Conservation (phyloP, 1,139 yeast genomes). For the Debaryomycetaceae sp. region DNA sequence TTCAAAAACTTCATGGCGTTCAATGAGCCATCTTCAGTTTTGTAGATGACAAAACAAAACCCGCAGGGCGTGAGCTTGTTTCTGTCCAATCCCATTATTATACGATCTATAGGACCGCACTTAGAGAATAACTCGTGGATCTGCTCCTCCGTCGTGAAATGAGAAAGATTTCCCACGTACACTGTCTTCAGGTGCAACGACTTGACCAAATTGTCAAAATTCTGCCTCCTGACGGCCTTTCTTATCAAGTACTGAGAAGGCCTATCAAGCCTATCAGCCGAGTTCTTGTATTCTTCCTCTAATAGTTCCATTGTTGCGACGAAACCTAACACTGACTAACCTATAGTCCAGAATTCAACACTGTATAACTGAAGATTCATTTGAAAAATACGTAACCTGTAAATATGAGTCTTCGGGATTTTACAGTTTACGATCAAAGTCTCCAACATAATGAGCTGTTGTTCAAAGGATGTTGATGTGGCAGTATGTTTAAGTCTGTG, state of each 20-base stretch:
- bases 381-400: not conserved
- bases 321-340: not conserved
- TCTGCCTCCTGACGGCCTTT: conserved; percentile 60
- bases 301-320: conserved; percentile 42
- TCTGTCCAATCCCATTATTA: conserved; percentile 92
- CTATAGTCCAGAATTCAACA: not conserved
- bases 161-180: conserved; percentile 81
- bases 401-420: not conserved
- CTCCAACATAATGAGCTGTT: too few relatives aligned
- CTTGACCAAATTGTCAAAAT: conserved; percentile 57
- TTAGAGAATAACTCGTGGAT: conserved; percentile 79
- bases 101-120: conserved; percentile 72
- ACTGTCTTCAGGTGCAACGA: conserved; percentile 69
- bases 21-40: conserved; percentile 63
- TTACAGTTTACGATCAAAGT: not conserved
- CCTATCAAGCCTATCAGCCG: conserved; percentile 65
- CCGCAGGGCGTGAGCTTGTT: conserved; percentile 92
- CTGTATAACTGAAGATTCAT: not conserved
- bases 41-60: conserved; percentile 84
- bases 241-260: conserved; percentile 74
- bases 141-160: conserved; percentile 91
- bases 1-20: conserved; percentile 79
- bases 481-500: conserved; percentile 31
- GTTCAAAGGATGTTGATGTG: not conserved
- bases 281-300: conserved; percentile 52